Base-by-base conservation (phyloP, 1,284 basidiomycete species). In the Polyporus tsugae region DNA sequence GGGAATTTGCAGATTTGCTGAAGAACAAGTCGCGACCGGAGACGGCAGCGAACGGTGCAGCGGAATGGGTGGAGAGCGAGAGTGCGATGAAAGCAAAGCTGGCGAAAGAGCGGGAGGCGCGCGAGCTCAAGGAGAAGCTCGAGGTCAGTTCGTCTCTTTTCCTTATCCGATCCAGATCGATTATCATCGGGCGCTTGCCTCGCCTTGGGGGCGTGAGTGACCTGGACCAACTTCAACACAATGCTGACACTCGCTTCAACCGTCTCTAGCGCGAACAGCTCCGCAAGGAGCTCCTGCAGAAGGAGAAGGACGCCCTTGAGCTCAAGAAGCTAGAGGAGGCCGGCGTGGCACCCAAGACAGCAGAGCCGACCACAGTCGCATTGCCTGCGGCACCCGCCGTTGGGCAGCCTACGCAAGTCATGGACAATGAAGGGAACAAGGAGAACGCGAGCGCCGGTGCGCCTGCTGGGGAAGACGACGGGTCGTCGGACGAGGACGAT, bases 1-100 rank as follows among this genome's bases (percentile, higher is more conserved):
- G 19, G 42, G 25, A 46, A 0, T 33, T 36, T 9, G 64, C 75
- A 92, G 91, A 94, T 80, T 77, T 95, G 67, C 81, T 95, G 69
- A 90, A 90, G 81, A 91, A 94, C 81, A 95, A 95, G 82, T 89
- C 89, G 22, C 84, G 89, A 62, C 93, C 94, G 2, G 89, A 92
- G 75, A 82, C 84, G 5, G 92, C 93, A 39, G 90, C 92, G 6
- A 80, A 83, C 46, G 88, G 86, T 22, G 90, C 89, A 25, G 82
- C 82, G 1, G 84, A 81, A 39, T 95, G 94, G 93, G 91, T 94
- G 35, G 78, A 85, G 58, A 83, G 84, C 65, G 93, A 94, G 82
- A 85, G 91, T 70, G 87, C 89, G 79, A 86, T 93, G 83, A 84
- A 85, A 72, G 91, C 91, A 80, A 84, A 89, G 72, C 80, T 93